phyloP scores from a whole-genome alignment of 2,329 filamentous ascomycete species.

The Gaeumannomyces sp. region DNA sequence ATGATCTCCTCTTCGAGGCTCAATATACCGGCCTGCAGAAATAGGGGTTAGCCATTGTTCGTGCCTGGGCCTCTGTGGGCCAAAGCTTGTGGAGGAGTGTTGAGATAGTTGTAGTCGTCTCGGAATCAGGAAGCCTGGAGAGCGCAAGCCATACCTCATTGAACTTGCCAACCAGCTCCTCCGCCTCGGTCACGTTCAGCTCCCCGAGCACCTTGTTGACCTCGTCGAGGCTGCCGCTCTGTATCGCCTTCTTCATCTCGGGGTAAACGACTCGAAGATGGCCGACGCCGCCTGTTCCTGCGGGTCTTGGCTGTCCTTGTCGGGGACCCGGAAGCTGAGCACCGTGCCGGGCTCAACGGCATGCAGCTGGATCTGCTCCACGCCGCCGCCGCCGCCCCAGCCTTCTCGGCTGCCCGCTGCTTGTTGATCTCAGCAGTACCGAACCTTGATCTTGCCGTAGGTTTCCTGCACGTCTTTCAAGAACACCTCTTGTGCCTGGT shows the following conservation, averaged over 20 bases:
- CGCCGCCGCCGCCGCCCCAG: slow-evolving; percentile 48
- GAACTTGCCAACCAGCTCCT: slow-evolving; percentile 71
- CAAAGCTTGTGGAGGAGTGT: too few species aligned
- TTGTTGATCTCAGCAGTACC: slow-evolving; percentile 65
- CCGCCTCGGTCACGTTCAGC: slow-evolving; percentile 78
- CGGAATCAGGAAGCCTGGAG: not conserved
- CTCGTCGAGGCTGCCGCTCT: slow-evolving; percentile 82
- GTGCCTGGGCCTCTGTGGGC: not conserved
- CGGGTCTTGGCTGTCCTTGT: slow-evolving; percentile 59
- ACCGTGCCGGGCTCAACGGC: slow-evolving; percentile 89
- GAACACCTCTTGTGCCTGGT: slow-evolving; percentile 88
- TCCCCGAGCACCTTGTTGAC: slow-evolving; percentile 81
- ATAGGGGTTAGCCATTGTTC: not conserved
- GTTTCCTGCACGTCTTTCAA: slow-evolving; percentile 87
- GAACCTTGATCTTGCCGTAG: slow-evolving; percentile 72
- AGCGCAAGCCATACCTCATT: slow-evolving; percentile 48
- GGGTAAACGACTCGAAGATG: slow-evolving; percentile 82
- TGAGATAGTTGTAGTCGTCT: not conserved
- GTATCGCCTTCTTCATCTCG: slow-evolving; percentile 71
- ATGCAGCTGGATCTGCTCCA: slow-evolving; percentile 96
- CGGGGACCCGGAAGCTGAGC: slow-evolving; percentile 81
- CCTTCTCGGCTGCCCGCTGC: slow-evolving; percentile 44
- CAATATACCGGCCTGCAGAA: slow-evolving; percentile 36
- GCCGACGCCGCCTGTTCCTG: slow-evolving; percentile 58
- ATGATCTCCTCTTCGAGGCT: slow-evolving; percentile 91